Evolutionary conservation across 1,139 yeast species (phyloP), one percentile per base, ranked within the genome.

Genomic region (Debaryomyces robertsiae): DNA sequence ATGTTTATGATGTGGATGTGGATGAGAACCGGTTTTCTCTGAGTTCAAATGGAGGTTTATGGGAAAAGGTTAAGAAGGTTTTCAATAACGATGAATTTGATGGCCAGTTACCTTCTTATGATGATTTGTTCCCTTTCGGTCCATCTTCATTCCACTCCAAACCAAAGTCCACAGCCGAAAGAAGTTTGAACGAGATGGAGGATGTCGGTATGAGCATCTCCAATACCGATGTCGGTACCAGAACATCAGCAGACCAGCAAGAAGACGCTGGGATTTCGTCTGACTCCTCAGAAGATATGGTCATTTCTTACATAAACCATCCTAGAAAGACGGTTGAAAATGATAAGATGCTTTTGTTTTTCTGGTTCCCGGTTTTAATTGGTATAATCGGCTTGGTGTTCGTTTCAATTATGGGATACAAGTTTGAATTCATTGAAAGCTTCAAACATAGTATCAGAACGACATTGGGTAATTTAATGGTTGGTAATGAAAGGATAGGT

Each of bases 261-360:
- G 67, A 63, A 15, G 68, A 60, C 43, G 54, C 53, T 2, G 73
- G 61, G 7, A 55, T 62, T 13, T 56, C 67, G 27, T 73, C 78
- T 14, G 83, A 79, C 46, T 77, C 75, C 25, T 61, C 79, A 3
- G 78, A 75, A 45, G 79, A 75, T 44, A 67, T 79, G 61, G 75
- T 79, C 28, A 69, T 77, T 37, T 67, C 79, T 19, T 78, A 77
- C 52, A 75, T 80, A 51, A 75, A 77, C 54, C 81, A 78, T 55
- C 75, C 76, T 6, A 67, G 83, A 37, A 84, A 83, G 58, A 77
- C 83, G 27, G 81, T 86, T 48, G 81, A 80, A 52, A 85, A 89
- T 54, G 98, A 90, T 61, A 85, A 82, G 54, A 85, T 89, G 89
- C 70, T 90, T 52, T 67, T 89, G 44, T 86, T 89, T 57, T 90